Conservation (phyloP, 2,329 filamentous ascomycete species). For the Colletotrichum noveboracense region DNA sequence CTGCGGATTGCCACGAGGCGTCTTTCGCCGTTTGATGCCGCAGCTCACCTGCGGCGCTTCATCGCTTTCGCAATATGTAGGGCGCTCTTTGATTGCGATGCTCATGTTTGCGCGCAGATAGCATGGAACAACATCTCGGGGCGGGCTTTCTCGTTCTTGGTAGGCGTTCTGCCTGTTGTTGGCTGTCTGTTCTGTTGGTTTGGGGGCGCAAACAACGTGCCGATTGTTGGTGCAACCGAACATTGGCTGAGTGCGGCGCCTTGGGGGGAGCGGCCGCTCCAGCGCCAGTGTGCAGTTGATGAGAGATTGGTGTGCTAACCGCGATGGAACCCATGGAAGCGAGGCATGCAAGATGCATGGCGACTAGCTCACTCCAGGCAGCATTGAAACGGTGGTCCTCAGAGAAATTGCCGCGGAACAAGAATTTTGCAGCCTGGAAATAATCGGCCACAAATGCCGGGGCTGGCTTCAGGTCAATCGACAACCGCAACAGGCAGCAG, state of each 20-base stretch:
- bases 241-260: not conserved
- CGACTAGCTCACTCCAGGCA: not conserved
- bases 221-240: not conserved
- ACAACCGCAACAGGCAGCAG: constrained; percentile 8
- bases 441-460: not conserved
- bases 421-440: not conserved
- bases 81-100: not conserved
- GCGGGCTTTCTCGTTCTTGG: not conserved
- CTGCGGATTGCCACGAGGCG: not conserved
- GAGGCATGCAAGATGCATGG: not conserved
- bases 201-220: not conserved
- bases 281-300: not conserved
- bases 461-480: not conserved
- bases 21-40: not conserved
- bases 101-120: not conserved
- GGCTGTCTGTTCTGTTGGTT: not conserved
- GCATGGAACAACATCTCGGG: not conserved
- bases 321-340: not conserved
- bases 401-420: not conserved
- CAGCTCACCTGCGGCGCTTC: not conserved
- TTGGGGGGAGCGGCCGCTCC: not conserved
- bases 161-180: not conserved
- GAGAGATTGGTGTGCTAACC: not conserved
- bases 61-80: not conserved
- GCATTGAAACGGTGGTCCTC: not conserved